These are phyloP conservation scores for Botrytis byssoidea DNA, from an alignment of 2,329 filamentous ascomycete genomes.

Conservation along the genomic window DNA sequence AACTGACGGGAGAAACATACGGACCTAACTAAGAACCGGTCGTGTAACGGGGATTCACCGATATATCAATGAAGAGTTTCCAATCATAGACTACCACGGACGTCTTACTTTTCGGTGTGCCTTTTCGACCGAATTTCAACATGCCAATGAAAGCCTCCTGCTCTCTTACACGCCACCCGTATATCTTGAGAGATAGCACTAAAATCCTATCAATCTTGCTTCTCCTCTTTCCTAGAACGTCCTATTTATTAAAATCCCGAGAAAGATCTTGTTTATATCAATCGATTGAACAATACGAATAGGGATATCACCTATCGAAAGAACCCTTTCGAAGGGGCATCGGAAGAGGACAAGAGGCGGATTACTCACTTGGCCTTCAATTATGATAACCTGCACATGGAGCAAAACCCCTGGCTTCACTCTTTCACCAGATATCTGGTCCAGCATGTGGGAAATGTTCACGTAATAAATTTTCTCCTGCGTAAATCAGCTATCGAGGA, in stretches of 20 bases:
- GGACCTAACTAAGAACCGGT: not conserved
- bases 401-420: not conserved
- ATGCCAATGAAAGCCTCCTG: not conserved
- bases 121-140: not conserved
- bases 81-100: not conserved
- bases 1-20: not conserved
- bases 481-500: not conserved
- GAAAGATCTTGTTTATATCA: not conserved
- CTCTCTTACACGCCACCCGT: not conserved
- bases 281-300: not conserved
- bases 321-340: not conserved
- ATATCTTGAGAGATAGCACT: not conserved
- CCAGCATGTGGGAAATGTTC: not conserved
- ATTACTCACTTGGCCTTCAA: not conserved
- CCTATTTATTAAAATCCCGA: not conserved
- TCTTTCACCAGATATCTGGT: not conserved
- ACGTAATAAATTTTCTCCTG: not conserved
- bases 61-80: not conserved
- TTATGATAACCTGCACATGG: not conserved
- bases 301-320: not conserved
- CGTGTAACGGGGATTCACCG: not conserved
- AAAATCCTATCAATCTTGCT: not conserved
- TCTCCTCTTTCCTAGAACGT: not conserved
- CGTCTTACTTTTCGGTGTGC: not conserved
- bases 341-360: not conserved